A percentile compares a stretch with the other conserved stretches of the same genome.
phyloP scores from a whole-genome alignment of 352 stramenopile genomes.

The Achlya hypogyna region DNA sequence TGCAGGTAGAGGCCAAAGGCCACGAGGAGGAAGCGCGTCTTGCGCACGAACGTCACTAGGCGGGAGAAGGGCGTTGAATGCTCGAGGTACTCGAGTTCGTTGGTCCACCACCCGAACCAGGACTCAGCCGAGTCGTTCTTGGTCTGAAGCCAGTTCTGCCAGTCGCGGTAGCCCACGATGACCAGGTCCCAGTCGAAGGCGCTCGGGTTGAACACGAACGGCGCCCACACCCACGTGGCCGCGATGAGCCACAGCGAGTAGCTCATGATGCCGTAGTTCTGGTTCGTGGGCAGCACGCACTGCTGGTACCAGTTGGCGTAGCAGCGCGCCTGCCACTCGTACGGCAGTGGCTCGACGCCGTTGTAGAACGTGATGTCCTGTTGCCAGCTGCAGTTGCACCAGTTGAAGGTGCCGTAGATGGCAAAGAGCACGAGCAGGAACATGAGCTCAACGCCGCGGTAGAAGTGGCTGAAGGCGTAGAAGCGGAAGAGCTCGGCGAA shows the following conservation, averaged over 20 bases:
- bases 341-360: conserved; percentile 14
- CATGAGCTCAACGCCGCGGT: conserved; percentile 23
- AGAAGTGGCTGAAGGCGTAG: conserved; percentile 23
- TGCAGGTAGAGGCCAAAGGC: conserved; percentile 74
- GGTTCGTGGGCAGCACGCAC: conserved; percentile 23
- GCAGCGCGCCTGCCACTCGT: conserved; percentile 21
- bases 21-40: conserved; percentile 68
- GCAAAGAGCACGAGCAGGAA: conserved; percentile 23
- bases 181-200: conserved; percentile 97
- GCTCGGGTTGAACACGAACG: conserved; percentile 65
- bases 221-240: conserved; percentile 76
- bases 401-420: conserved; percentile 22
- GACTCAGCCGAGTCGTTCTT: conserved; percentile 79
- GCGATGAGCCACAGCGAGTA: conserved; percentile 92
- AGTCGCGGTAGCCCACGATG: conserved; percentile 89
- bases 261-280: conserved; percentile 91
- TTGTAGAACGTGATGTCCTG: conserved; percentile 22
- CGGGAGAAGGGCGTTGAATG: conserved; percentile 60
- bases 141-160: conserved; percentile 90
- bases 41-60: conserved; percentile 64
- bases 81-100: conserved; percentile 74
- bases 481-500: conserved; percentile 23
- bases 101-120: conserved; percentile 85
- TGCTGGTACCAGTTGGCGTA: conserved; percentile 22
- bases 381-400: conserved; percentile 23